A percentile compares a stretch with the other conserved stretches of the same genome.
Conservation (phyloP, 1,139 yeast genomes). For the Geotrichum fermentans region DNA sequence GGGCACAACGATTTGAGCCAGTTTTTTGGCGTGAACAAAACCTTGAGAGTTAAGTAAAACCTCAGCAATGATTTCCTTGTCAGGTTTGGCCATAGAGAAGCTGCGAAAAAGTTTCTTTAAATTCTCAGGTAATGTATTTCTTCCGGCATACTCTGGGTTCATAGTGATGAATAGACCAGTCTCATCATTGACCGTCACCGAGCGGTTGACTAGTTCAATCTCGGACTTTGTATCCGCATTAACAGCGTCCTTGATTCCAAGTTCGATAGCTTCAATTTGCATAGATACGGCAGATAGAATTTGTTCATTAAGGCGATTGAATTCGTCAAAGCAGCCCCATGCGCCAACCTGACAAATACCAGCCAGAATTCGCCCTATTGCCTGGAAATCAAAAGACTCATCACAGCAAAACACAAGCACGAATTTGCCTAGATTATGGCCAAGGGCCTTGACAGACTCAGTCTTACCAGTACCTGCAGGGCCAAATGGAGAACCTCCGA, state of each 20-base stretch:
- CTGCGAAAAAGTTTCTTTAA: conserved; percentile 72
- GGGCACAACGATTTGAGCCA: conserved; percentile 53
- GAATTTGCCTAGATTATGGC: conserved; percentile 71
- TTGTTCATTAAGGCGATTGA: conserved; percentile 69
- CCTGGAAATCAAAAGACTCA: conserved; percentile 75
- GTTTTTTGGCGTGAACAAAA: conserved; percentile 45
- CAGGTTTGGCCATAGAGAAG: conserved; percentile 72
- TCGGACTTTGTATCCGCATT: conserved; percentile 20
- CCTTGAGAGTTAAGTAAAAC: conserved; percentile 73
- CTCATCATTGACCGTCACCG: conserved; percentile 40
- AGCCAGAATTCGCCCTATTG: conserved; percentile 69
- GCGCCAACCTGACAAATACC: conserved; percentile 88
- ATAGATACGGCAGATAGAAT: conserved; percentile 83
- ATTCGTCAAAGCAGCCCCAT: conserved; percentile 97
- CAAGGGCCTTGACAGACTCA: conserved; percentile 82
- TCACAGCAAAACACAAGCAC: conserved; percentile 90
- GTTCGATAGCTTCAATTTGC: conserved; percentile 69
- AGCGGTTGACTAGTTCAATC: conserved; percentile 50
- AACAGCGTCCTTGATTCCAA: conserved; percentile 25
- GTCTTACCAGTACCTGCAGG: conserved; percentile 99
- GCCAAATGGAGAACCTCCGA: conserved; percentile 93
- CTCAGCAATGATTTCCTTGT: conserved; percentile 62
- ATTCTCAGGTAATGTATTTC: conserved; percentile 81
- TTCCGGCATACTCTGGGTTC: conserved; percentile 87
- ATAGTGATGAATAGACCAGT: conserved; percentile 83